Evolutionary conservation across 768 basidiomycete species (phyloP), one percentile per base, ranked within the genome.

Genomic region (Trametes cubensis): DNA sequence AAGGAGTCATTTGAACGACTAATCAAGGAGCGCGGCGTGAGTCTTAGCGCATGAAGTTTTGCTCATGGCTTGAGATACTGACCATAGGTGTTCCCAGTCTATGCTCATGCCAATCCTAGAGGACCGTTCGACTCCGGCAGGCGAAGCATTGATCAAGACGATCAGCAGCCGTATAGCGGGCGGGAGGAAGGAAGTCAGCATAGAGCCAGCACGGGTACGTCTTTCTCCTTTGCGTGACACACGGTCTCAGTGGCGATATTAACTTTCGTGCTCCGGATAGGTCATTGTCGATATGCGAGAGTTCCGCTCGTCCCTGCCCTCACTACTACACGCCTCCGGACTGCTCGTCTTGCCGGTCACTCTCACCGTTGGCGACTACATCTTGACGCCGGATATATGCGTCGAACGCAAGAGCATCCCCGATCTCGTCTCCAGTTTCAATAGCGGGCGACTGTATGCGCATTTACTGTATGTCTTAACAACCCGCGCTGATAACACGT

Each of bases 241-340:
- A 10, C 13, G 15, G 41, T 15, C 7, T 14, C 17, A 4, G 0
- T 41, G 54, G 2, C 10, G 10, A 6, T 34, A 2, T 11, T 34
- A 11, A 34, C 5, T 34, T 8, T 30, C 42, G 26, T 14, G 49
- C 23, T 10, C 34, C 10, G 0, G 4, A 52, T 61, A 97, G 94
- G 88, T 99, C 50, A 87, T 99, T 62, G 94, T 98, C 23, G 97
- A 98, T 74, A 89, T 98, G 85, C 86, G 96, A 66, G 97, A 99
- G 74, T 98, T 99, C 74, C 83, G 95, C 26, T 98, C 96, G 2
- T 86, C 94, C 0, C 76, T 99, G 11, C 97, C 95, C 0, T 95
- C 92, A 0, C 73, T 99, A 5, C 78, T 98, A 8, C 94, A 98
- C 69, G 94, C 92, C 0, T 83, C 92, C 0, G 82, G 83, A 46